Evolutionary conservation across 2,329 filamentous ascomycete genomes (phyloP), one percentile per base, ranked within the genome.

Genomic region (Colletotrichum agaves): DNA sequence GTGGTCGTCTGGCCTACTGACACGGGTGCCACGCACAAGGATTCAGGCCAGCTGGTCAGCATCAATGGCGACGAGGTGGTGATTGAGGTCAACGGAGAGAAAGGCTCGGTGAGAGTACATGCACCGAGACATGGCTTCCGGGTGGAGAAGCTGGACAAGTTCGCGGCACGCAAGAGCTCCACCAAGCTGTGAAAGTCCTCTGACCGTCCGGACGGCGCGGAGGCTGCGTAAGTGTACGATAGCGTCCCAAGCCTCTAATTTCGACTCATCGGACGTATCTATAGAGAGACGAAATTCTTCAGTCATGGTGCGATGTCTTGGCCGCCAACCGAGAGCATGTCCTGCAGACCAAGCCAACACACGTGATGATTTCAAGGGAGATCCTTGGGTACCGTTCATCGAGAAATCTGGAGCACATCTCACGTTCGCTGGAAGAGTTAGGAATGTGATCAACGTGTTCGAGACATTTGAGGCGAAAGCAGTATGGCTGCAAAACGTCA

Each of bases 1-100:
- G 86, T 93, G 3, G 79, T 83, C 74, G 77, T 91, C 27, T 88
- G 84, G 81, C 90, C 90, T 5, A 85, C 83, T 2, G 90, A 93
- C 74, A 85, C 85, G 49, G 90, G 90, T 5, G 83, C 79, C 59
- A 81, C 75, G n/a, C 82, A 89, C 74, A 85, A 83, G 70, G 90
- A 92, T 73, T 73, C 75, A 2, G 90, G 90, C 0, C 78, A 64
- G 46, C 77, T 92, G 68, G 78, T 90, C 13, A 80, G 81, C 27
- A 73, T 92, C 57, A 80, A 80, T 47, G 74, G 74, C 21, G 78
- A 81, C 50, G 88, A 91, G 79, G 81, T 89, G 7, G 88, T 90
- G 1, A 80, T 91, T 69, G 84, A 88, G 74, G 82, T 83, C 13
- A 74, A 76, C 64, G 80, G 79, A 3, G 76, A 77, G 66, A 78